Base-by-base conservation (phyloP, 1,284 basidiomycete species). In the Moniliophthora roreri region DNA sequence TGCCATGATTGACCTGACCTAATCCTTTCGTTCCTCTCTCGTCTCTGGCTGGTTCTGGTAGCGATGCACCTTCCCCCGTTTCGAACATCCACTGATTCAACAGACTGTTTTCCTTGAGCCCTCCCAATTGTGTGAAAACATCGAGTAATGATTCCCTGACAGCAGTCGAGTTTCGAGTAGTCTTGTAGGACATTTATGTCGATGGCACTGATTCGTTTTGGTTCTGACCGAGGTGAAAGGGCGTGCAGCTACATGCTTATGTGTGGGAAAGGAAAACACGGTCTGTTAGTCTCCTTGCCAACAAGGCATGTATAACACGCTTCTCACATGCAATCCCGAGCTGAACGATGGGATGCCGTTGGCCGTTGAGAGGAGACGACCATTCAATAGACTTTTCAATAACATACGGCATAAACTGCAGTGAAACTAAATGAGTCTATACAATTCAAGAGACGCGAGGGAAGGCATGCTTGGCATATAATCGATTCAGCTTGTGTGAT, bases 21-120 rank as follows among this genome's bases (percentile, higher is more conserved):
- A 32, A 6, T 7, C 18, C 41, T 45, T 16, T 6, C 39, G 39
- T 4, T 8, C 20, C 23, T 28, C 18, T 16, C 41, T 24, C 23
- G 21, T 16, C 15, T 41, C n/a, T 21, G 15, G 28, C n/a, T 36
- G n/a, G 7, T 10, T 11, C 20, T 15, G 28, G 16, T 23, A 10
- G 15, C 20, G 32, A 11, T 13, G 23, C 32, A 4, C 10, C 41
- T 45, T 34, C 50, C 4, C 44, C 41, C 16, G 47, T 45, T 34
- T 53, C 57, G 54, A 69, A 67, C 60, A 70, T 64, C 66, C 66
- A 70, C 37, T 65, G 57, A 10, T 63, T 65, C 34, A 68, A 54
- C 23, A 60, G 56, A 50, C 63, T 69, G 53, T 67, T 64, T 6
- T 62, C 52, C 53, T 70, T 66, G 8, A 70, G 60, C 1, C 62